Evolutionary conservation across 148 eudicot genomes (phyloP).

Genomic region (Camellia granthamiana): DNA sequence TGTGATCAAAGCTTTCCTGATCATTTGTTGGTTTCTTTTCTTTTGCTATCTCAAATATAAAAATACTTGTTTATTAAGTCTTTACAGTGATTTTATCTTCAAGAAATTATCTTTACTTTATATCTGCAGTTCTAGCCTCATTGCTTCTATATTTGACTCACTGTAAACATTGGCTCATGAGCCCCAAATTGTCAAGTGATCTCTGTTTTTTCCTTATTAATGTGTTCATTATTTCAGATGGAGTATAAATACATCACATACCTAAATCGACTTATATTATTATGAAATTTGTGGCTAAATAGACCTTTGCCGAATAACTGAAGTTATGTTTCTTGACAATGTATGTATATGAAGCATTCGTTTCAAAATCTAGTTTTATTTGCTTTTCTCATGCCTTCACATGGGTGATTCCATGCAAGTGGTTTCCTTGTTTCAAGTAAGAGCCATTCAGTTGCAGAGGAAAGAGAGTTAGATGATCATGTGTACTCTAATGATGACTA

Average conservation of each 20-base stretch:
- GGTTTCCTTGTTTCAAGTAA: constrained; percentile 77
- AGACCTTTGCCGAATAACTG: neutral
- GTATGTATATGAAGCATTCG: neutral
- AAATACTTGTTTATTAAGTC: neutral
- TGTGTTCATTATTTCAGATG: neutral
- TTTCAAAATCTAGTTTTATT: constrained; percentile 1
- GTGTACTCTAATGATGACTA: constrained; percentile 60
- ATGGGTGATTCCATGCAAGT: constrained; percentile 61
- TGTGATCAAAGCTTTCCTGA: neutral
- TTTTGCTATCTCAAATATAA: neutral
- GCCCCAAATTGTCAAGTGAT: neutral
- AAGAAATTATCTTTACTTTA: neutral
- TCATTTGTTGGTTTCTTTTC: neutral
- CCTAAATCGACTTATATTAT: neutral
- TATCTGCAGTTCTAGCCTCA: constrained; percentile 8
- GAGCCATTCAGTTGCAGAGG: constrained; percentile 55
- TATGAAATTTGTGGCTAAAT: neutral
- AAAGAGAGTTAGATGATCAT: constrained; percentile 74
- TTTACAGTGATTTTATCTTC: neutral
- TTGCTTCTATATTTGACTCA: constrained; percentile 1
- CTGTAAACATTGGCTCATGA: neutral
- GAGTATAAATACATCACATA: neutral
- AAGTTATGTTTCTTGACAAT: too few relatives aligned
- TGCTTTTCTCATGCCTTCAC: constrained; percentile 13
- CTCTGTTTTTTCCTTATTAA: neutral